A percentile compares a stretch with the other conserved stretches of the same genome.
These are phyloP conservation scores for Paramyrothecium roridum DNA, from an alignment of 2,329 filamentous ascomycete genomes.

Conservation along the genomic window DNA sequence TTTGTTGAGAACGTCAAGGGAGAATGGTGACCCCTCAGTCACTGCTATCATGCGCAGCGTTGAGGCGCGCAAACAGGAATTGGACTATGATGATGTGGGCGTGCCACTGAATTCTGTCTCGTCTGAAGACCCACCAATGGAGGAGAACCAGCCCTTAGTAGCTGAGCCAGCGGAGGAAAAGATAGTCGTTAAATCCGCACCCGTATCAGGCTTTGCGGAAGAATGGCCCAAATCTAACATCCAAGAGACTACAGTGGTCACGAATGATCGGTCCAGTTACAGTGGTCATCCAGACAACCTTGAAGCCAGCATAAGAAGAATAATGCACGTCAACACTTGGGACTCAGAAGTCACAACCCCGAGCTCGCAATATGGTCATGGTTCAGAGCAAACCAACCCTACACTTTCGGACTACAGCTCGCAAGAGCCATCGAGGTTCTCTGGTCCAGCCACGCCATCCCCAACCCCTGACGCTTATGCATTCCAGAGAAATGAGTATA, in stretches of 20 bases:
- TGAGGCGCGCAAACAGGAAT: constrained; percentile 20
- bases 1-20: constrained; percentile 23
- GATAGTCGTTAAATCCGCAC: too few relatives aligned
- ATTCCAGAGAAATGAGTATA: too few relatives aligned
- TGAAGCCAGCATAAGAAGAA: neutral
- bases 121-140: neutral
- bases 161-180: too few relatives aligned
- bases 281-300: neutral
- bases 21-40: constrained; percentile 22
- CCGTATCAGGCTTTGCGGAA: neutral
- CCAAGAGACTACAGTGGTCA: too few relatives aligned
- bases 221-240: neutral
- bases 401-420: too few relatives aligned
- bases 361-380: too few relatives aligned
- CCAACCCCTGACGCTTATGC: too few relatives aligned
- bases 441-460: too few relatives aligned
- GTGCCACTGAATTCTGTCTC: neutral
- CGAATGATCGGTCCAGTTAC: neutral
- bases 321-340: neutral
- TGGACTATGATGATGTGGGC: constrained; percentile 20
- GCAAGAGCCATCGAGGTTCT: too few relatives aligned
- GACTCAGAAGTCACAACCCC: neutral
- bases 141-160: neutral
- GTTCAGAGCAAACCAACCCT: too few relatives aligned
- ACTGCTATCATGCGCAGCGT: constrained; percentile 21